Conservation (phyloP, 2,329 filamentous ascomycete genomes). For the Beauveria bassiana region DNA sequence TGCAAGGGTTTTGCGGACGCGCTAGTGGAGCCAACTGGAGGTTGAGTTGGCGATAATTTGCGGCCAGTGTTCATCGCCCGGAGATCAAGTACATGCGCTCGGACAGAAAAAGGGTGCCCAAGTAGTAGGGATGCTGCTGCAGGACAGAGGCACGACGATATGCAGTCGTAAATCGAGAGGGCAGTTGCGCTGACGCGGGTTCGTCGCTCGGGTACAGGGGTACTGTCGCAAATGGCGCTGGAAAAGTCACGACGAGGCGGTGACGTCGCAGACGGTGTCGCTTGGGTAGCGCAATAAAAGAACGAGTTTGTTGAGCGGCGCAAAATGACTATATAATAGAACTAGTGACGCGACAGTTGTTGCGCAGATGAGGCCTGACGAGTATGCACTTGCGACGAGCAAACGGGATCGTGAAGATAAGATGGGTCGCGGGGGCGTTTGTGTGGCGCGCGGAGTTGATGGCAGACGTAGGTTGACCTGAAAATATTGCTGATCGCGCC, state of each 20-base stretch:
- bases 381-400: background rate
- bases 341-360: background rate
- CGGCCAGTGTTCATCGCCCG: constrained; percentile 23
- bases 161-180: background rate
- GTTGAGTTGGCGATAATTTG: constrained; percentile 15
- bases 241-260: background rate
- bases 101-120: background rate
- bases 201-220: background rate
- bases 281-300: background rate
- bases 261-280: background rate
- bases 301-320: background rate
- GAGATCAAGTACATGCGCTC: constrained; percentile 19
- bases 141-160: background rate
- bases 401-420: constrained; percentile 1
- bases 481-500: background rate
- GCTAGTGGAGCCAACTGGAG: constrained; percentile 18
- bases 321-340: background rate
- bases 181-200: background rate
- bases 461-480: no score
- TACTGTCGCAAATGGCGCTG: background rate
- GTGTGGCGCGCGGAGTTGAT: background rate
- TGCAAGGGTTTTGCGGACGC: constrained; percentile 19
- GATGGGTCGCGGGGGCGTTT: background rate
- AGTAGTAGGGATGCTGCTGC: background rate
- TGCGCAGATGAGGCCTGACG: background rate